A percentile compares a stretch with the other conserved stretches of the same genome.
These are phyloP conservation scores for Xerocomellus chrysenteron DNA, from an alignment of 768 basidiomycete genomes.

Conservation along the genomic window DNA sequence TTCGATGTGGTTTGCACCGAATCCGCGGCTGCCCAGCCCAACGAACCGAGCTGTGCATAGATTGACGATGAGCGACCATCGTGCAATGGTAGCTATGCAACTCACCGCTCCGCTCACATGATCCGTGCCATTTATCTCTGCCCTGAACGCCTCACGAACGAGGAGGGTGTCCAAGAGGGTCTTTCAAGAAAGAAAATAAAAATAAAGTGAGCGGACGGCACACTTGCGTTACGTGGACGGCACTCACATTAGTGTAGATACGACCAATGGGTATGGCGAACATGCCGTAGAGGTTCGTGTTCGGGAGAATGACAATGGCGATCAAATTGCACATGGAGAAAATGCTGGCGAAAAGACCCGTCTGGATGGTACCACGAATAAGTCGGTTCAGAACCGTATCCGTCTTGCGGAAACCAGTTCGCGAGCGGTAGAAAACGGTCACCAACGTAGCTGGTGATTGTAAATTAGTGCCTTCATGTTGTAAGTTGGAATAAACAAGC, in stretches of 20 bases:
- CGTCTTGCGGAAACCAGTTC: slow-evolving; percentile 53
- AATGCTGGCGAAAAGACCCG: not conserved
- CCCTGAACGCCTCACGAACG: not conserved
- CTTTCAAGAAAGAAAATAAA: not conserved
- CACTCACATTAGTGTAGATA: slow-evolving; percentile 34
- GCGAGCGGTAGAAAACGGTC: slow-evolving; percentile 18
- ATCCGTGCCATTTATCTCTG: not conserved
- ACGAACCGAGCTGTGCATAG: not conserved
- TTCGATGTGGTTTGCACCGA: not conserved
- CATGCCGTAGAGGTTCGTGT: slow-evolving; percentile 36
- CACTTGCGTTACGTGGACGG: not conserved
- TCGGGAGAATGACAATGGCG: slow-evolving; percentile 28
- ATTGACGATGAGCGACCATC: not conserved
- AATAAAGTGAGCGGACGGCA: not conserved
- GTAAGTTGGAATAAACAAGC: not conserved
- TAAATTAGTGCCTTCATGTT: not conserved
- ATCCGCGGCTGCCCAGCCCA: not conserved
- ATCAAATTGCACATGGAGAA: slow-evolving; percentile 38
- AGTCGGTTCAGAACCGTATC: slow-evolving; percentile 37
- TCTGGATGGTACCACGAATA: slow-evolving; percentile 3
- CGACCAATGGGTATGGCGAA: slow-evolving; percentile 43
- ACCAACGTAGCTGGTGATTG: slow-evolving; percentile 16
- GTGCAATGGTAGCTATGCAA: no score
- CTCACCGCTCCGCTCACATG: not conserved
- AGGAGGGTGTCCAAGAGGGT: slow-evolving; percentile 13